A percentile compares a stretch with the other conserved stretches of the same genome.
Conservation (phyloP, 2,329 filamentous ascomycete species). For the Colletotrichum viniferum region DNA sequence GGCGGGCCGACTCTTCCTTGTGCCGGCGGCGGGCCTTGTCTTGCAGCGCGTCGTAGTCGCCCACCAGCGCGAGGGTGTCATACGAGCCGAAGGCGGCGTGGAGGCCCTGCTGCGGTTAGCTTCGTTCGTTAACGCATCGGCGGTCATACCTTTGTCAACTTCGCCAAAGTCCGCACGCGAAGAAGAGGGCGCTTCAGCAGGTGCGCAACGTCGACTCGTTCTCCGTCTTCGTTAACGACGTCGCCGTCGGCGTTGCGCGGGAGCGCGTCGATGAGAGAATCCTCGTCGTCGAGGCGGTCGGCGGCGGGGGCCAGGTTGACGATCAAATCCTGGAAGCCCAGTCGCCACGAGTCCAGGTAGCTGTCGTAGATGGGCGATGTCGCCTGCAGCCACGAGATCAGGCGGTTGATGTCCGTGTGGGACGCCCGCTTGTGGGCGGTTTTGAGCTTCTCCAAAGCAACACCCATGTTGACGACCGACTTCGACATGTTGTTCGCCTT, state of each 20-base stretch:
- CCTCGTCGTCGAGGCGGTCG: conserved; percentile 57
- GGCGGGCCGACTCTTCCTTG: conserved; percentile 71
- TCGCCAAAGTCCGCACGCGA: conserved; percentile 84
- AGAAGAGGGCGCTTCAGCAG: conserved; percentile 88
- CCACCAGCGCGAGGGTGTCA: conserved; percentile 43
- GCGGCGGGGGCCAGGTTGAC: conserved; percentile 84
- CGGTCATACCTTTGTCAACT: conserved; percentile 72
- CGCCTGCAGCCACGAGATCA: conserved; percentile 82
- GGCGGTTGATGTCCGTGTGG: conserved; percentile 69
- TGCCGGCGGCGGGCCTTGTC: conserved; percentile 72
- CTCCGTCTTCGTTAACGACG: conserved; percentile 75
- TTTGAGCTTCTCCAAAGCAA: conserved; percentile 84
- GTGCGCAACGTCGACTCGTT: conserved; percentile 93
- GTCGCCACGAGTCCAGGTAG: conserved; percentile 86
- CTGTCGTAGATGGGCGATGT: conserved; percentile 81
- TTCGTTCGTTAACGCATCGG: not conserved
- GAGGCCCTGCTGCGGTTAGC: conserved; percentile 48
- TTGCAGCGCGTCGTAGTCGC: conserved; percentile 73
- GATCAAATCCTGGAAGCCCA: conserved; percentile 93
- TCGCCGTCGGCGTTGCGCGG: conserved; percentile 69
- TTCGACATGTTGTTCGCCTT: conserved; percentile 72
- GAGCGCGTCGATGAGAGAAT: conserved; percentile 63
- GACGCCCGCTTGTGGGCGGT: conserved; percentile 82
- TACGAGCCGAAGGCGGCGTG: conserved; percentile 58
- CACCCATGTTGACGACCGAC: conserved; percentile 92